Evolutionary conservation across 1,139 yeast species (phyloP), one percentile per base, ranked within the genome.

Genomic region (Pichiaceae sp.): DNA sequence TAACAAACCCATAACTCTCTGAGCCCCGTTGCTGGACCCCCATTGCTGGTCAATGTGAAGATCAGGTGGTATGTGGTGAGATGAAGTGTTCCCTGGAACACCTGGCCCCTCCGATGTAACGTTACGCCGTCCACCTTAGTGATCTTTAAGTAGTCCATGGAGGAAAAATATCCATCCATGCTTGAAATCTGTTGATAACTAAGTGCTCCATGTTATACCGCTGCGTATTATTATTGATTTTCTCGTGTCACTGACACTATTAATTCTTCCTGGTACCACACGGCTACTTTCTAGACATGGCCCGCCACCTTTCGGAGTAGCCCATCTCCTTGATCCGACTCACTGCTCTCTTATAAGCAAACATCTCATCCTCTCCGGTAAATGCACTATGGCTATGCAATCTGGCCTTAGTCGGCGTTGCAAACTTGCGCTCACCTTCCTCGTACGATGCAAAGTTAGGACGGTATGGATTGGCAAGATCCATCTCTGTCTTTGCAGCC

Each of bases 1-100:
- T 89, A 91, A 42, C 95, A 83, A 26, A 87, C 72, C 98, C 98
- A 91, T 17, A 86, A 72, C 54, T 91, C 97, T 42, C 78, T 63
- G 27, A 64, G 61, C 23, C 57, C 58, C 37, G 44, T 48, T n/a
- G 44, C 35, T 46, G 38, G 40, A 24, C 45, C 34, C 16, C 46
- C 33, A 33, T 12, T 17, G 12, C n/a, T 52, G 35, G 41, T 60
- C 57, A 66, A 39, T 5, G 72, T 73, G 58, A 89, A 89, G 18
- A 91, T 91, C 52, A 91, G 65, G 62, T 91, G 98, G 57, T 81
- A 89, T 1, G 89, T 75, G 1, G 95, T 84, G 38, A 91, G 62
- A 45, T 84, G 83, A 29, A 91, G 63, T 4, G 80, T 72, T 1
- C 97, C 98, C 7, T 60, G 59, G 24, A 73, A 63, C 32, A 75